These are phyloP conservation scores for Eimeria acervulina DNA, from an alignment of 169 alveolate genomes.

Conservation along the genomic window DNA sequence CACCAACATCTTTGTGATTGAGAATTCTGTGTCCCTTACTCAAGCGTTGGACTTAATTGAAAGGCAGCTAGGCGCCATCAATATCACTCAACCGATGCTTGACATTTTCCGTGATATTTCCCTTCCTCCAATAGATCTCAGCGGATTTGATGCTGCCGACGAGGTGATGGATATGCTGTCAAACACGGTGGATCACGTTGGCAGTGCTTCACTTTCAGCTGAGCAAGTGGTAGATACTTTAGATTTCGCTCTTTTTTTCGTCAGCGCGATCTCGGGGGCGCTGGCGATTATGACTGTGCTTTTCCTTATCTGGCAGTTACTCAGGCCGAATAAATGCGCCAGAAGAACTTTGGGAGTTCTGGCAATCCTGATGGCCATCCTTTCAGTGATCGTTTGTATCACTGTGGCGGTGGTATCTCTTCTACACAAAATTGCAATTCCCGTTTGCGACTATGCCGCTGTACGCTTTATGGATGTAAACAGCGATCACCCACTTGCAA, in stretches of 20 bases:
- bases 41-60: background rate
- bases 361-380: background rate
- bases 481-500: background rate
- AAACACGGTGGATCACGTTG: background rate
- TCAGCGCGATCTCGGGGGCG: constrained; percentile 17
- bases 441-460: constrained; percentile 45
- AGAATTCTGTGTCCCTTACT: background rate
- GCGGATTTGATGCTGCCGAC: background rate
- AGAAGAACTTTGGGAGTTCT: background rate
- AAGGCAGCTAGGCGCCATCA: background rate
- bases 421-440: background rate
- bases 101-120: background rate
- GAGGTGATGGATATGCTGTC: background rate
- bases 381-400: constrained; percentile 12
- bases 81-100: background rate
- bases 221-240: background rate
- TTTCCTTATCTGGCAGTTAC: background rate
- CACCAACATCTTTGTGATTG: constrained; percentile 7
- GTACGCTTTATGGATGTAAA: constrained; percentile 13
- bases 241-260: background rate
- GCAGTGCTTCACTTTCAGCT: background rate
- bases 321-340: constrained; percentile 50
- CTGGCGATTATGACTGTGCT: background rate
- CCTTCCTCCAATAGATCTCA: constrained; percentile 29
- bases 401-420: constrained; percentile 2